Conservation (phyloP, 495 filamentous ascomycete genomes). For the Daldinia grandis region DNA sequence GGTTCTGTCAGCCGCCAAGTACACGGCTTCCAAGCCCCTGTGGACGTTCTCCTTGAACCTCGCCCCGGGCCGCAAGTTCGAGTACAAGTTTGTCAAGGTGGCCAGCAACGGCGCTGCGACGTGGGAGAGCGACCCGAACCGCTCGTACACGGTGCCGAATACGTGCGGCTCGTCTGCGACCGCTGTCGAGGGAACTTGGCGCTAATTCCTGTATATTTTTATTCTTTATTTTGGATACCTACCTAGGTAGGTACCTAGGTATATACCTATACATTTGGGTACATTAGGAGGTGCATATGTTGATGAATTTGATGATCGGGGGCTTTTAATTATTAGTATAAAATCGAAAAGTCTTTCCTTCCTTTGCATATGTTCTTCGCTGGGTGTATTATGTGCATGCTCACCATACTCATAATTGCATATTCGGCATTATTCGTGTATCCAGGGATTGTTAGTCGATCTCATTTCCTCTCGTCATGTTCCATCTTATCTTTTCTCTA, state of each 20-base stretch:
- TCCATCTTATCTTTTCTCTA: constrained; percentile 1
- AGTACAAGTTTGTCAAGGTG: constrained; percentile 70
- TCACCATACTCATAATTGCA: too few species aligned
- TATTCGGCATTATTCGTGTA: too few species aligned
- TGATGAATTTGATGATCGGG: not conserved
- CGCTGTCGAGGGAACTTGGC: constrained; percentile 26
- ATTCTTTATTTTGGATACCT: not conserved
- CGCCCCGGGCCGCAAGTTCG: constrained; percentile 56
- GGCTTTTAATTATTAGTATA: not conserved
- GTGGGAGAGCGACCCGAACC: constrained; percentile 68
- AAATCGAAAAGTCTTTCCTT: not conserved
- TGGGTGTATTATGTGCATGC: too few species aligned
- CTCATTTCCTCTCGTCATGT: not conserved
- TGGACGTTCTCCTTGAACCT: constrained; percentile 58
- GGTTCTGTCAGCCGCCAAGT: constrained; percentile 56
- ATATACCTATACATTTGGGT: not conserved
- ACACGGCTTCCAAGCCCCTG: constrained; percentile 56
- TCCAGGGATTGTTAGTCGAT: not conserved
- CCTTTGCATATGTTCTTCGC: too few species aligned
- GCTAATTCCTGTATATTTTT: constrained; percentile 12
- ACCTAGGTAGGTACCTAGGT: constrained; percentile 7
- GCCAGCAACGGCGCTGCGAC: constrained; percentile 55
- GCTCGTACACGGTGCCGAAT: constrained; percentile 59
- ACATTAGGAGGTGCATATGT: not conserved
- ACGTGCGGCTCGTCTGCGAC: constrained; percentile 45